A percentile compares a stretch with the other conserved stretches of the same genome.
Conservation (phyloP, 2,329 filamentous ascomycete genomes). For the Cordyceps militaris region DNA sequence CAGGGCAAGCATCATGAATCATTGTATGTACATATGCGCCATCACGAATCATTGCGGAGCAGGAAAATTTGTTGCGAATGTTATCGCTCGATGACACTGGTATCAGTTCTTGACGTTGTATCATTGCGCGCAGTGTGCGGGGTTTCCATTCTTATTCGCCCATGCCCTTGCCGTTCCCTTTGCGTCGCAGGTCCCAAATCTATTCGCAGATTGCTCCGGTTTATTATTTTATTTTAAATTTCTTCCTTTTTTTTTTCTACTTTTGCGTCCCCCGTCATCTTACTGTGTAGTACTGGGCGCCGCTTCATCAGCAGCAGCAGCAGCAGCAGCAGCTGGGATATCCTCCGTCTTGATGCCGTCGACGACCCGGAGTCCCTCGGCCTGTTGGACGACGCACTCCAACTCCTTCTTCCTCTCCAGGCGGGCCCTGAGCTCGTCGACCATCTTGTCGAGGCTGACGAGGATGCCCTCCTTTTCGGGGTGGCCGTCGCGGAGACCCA, state of each 20-base stretch:
- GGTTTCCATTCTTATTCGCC: background rate
- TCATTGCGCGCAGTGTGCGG: background rate
- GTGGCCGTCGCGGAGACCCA: conserved; percentile 68
- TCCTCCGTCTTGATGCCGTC: conserved; percentile 39
- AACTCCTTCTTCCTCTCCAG: conserved; percentile 37
- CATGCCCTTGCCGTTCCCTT: background rate
- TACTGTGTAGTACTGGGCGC: conserved; percentile 10
- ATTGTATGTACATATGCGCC: background rate
- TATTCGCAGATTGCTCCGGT: background rate
- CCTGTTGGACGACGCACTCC: conserved; percentile 35
- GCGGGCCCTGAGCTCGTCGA: conserved; percentile 51
- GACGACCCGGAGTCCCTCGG: conserved; percentile 40
- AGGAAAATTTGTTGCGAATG: background rate
- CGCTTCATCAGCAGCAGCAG: background rate
- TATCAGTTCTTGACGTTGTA: background rate
- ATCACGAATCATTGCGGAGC: background rate
- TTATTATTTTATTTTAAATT: background rate
- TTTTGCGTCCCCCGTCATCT: background rate
- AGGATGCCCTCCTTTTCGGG: conserved; percentile 84
- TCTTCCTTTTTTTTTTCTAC: background rate
- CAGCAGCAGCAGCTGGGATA: conserved; percentile 13
- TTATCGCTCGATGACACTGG: background rate
- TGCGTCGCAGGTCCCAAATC: background rate
- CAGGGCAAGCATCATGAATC: background rate
- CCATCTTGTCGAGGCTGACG: conserved; percentile 57